phyloP scores from a whole-genome alignment of 2,329 filamentous ascomycete genomes.

The Chrysoporthe austroafricana region DNA sequence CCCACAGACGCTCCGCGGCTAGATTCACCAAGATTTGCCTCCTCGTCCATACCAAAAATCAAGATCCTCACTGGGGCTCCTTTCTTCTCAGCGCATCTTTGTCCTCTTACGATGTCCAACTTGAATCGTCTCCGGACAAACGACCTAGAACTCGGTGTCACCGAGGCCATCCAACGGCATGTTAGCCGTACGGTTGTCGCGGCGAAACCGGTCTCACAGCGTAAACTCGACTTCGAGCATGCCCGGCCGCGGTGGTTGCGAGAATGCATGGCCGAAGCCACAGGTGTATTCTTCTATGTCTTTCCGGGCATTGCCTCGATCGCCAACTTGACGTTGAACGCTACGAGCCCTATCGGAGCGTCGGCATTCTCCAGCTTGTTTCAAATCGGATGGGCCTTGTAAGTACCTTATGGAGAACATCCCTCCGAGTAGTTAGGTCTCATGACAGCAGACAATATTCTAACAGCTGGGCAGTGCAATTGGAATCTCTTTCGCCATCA shows the following conservation, averaged over 20 bases:
- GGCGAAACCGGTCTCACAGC: slow-evolving; percentile 54
- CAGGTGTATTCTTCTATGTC: slow-evolving; percentile 61
- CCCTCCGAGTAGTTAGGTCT: not conserved
- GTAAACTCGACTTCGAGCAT: slow-evolving; percentile 59
- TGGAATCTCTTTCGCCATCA: slow-evolving; percentile 63
- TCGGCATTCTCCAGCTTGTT: slow-evolving; percentile 51
- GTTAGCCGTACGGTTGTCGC: slow-evolving; percentile 53
- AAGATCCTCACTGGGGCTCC: not conserved
- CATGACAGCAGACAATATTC: not conserved
- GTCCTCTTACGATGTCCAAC: slow-evolving; percentile 10
- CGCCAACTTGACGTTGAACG: slow-evolving; percentile 54
- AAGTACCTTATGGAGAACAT: not conserved
- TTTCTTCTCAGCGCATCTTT: too few relatives aligned
- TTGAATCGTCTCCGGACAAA: slow-evolving; percentile 25
- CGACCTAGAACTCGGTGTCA: slow-evolving; percentile 53
- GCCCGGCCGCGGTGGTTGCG: slow-evolving; percentile 55
- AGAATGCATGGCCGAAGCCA: slow-evolving; percentile 59
- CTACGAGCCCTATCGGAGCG: slow-evolving; percentile 40
- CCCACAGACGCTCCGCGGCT: too few relatives aligned
- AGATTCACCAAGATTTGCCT: too few relatives aligned
- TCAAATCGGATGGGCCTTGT: slow-evolving; percentile 58
- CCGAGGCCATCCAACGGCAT: slow-evolving; percentile 56
- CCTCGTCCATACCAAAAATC: not conserved
- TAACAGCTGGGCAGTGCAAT: slow-evolving; percentile 41
- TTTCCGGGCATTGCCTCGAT: slow-evolving; percentile 58